phyloP scores from a whole-genome alignment of 352 stramenopile genomes.

The Globisporangium viniferum region DNA sequence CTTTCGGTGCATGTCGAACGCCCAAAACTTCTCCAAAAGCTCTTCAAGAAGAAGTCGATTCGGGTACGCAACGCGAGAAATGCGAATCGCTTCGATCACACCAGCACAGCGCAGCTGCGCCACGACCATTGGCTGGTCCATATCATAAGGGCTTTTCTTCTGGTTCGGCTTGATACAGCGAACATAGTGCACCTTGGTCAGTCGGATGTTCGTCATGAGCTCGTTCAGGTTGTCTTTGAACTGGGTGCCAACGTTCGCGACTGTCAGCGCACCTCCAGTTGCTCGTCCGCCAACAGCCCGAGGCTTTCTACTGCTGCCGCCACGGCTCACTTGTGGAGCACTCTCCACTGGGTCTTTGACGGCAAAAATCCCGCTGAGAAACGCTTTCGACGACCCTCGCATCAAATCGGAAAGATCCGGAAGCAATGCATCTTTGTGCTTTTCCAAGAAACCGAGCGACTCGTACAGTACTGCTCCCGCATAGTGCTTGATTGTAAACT shows the following conservation, averaged over 20 bases:
- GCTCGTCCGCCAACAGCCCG: conserved; percentile 29
- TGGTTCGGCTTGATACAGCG: conserved; percentile 99
- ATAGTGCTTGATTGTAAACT: conserved; percentile 95
- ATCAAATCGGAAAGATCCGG: conserved; percentile 91
- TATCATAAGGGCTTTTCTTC: conserved; percentile 81
- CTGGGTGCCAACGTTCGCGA: conserved; percentile 72
- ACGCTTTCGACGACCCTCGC: conserved; percentile 58
- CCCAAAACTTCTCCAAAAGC: conserved; percentile 76
- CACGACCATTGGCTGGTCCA: conserved; percentile 92
- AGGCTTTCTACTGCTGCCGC: conserved; percentile 23
- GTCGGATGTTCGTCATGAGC: conserved; percentile 92
- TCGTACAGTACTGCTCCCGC: conserved; percentile 92
- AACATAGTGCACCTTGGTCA: conserved; percentile 97
- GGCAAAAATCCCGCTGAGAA: conserved; percentile 57
- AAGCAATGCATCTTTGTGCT: conserved; percentile 93
- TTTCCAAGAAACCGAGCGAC: conserved; percentile 91
- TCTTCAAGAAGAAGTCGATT: conserved; percentile 92
- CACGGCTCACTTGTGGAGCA: conserved; percentile 1
- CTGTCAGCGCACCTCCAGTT: conserved; percentile 44
- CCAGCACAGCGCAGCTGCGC: conserved; percentile 97
- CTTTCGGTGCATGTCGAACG: conserved; percentile 50
- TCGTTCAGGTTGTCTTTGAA: conserved; percentile 91
- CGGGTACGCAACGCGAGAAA: conserved; percentile 96
- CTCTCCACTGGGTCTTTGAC: conserved; percentile 22
- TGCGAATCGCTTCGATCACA: conserved; percentile 98